These are phyloP conservation scores for Tylopilus rubrobrunneus DNA, from an alignment of 768 basidiomycete genomes.

Conservation along the genomic window DNA sequence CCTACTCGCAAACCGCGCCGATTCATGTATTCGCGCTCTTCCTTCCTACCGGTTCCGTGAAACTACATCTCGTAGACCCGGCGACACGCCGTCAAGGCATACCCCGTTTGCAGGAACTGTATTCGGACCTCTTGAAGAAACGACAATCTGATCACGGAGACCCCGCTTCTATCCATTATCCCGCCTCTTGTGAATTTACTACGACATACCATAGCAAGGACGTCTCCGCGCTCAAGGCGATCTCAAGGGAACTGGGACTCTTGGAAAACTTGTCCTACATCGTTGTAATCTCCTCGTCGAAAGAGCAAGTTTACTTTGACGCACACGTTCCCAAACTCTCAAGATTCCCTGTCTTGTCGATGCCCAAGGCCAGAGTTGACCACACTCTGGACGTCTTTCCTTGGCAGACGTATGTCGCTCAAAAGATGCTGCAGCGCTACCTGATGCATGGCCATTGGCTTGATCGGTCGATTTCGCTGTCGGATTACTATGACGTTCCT, in stretches of 20 bases:
- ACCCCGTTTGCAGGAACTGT: conserved; percentile 69
- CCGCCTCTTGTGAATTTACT: conserved; percentile 53
- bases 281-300: conserved; percentile 81
- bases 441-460: conserved; percentile 76
- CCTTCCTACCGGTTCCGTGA: conserved; percentile 62
- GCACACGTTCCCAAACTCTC: conserved; percentile 60
- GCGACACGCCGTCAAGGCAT: conserved; percentile 84
- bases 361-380: conserved; percentile 74
- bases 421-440: conserved; percentile 84
- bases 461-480: conserved; percentile 64
- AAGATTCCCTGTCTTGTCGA: conserved; percentile 84
- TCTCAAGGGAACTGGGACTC: conserved; percentile 82
- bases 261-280: conserved; percentile 70
- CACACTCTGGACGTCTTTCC: conserved; percentile 80
- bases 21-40: conserved; percentile 90
- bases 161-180: conserved; percentile 59
- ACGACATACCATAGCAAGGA: conserved; percentile 79
- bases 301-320: conserved; percentile 83
- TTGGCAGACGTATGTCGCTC: conserved; percentile 81
- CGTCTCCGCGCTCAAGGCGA: conserved; percentile 72
- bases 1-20: conserved; percentile 62
- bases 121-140: conserved; percentile 58
- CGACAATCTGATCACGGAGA: conserved; percentile 38
- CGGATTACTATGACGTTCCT: conserved; percentile 90
- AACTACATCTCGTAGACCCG: conserved; percentile 87